Base-by-base conservation (phyloP, 768 basidiomycete species). In the Boletus reticulatus region DNA sequence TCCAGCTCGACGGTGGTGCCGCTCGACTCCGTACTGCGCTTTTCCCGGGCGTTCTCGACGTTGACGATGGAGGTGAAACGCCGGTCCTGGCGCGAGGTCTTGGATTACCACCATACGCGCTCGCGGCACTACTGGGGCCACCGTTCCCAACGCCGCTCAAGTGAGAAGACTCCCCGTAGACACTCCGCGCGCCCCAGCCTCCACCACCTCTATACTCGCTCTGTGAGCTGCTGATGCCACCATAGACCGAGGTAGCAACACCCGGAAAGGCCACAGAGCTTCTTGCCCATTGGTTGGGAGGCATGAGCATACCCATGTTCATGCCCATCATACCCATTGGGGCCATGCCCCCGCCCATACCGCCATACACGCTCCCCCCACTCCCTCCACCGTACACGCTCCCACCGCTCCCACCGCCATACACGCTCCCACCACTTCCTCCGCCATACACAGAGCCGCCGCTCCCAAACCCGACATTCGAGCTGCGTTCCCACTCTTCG, bases 401-500 rank as follows among this genome's bases (percentile, higher is more conserved):
- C 19, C 74, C 71, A 17, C 67, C 68, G 11, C 59, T 55, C 9
- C 65, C 66, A 0, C 78, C 78, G 4, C 80, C 79, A 62, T 79
- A 81, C 46, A 79, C 77, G 58, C 79, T 80, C 37, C 78, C 76
- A 2, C 77, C 72, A 38, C 72, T 73, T 29, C 69, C 68, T 10
- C 71, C 69, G n/a, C 72, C 70, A 44, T 72, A 73, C 31, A 67
- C 69, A 41, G 72, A 71, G 24, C 73, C 75, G 39, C 66, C 67
- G 8, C 69, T 63, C 16, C 75, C 75, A 57, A 73, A 75, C 17
- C 82, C 76, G 29, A 79, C 59, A 37, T 75, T 81, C 50, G 89
- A 91, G 8, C 83, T 80, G 34, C 92, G 84, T 67, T 94, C 92
- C 92, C 92, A 94, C 67, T 94, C 91, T 32, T 94, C 92, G 19